A percentile compares a stretch with the other conserved stretches of the same genome.
phyloP scores from a whole-genome alignment of 495 filamentous ascomycete species.

The Lichenothelia convexa region DNA sequence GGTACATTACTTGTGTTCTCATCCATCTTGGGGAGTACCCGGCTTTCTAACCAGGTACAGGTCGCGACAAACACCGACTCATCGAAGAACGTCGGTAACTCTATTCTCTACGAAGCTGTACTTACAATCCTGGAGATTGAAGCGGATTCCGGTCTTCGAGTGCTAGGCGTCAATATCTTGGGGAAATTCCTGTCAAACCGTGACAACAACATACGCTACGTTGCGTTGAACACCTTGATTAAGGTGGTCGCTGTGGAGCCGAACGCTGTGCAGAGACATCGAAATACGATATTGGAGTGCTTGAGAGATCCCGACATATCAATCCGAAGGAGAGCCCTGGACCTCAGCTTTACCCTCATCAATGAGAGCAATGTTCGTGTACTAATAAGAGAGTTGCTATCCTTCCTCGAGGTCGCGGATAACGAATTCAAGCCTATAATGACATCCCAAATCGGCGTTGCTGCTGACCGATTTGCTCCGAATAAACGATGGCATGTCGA shows the following conservation, averaged over 20 bases:
- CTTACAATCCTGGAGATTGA: constrained; percentile 96
- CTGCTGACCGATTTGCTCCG: constrained; percentile 85
- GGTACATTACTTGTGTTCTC: too few species aligned
- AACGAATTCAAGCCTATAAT: constrained; percentile 97
- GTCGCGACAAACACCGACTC: constrained; percentile 97
- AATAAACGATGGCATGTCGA: constrained; percentile 98
- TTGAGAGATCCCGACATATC: constrained; percentile 96
- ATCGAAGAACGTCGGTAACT: constrained; percentile 95
- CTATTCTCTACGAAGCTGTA: constrained; percentile 93
- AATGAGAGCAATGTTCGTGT: constrained; percentile 92
- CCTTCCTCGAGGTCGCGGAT: constrained; percentile 90
- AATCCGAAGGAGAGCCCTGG: constrained; percentile 81
- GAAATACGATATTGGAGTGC: constrained; percentile 94
- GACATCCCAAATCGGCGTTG: constrained; percentile 93
- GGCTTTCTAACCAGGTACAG: constrained; percentile 13
- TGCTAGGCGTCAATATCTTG: constrained; percentile 92
- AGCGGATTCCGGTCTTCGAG: constrained; percentile 81
- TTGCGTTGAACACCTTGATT: constrained; percentile 89
- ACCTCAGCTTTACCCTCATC: constrained; percentile 94
- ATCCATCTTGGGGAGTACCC: too few species aligned
- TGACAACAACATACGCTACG: constrained; percentile 98
- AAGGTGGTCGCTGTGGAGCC: constrained; percentile 97
- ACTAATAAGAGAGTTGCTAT: constrained; percentile 75
- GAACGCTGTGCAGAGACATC: constrained; percentile 89
- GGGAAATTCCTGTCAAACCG: constrained; percentile 95